Base-by-base conservation (phyloP, 2,329 filamentous ascomycete genomes). In the Alternaria sp. region DNA sequence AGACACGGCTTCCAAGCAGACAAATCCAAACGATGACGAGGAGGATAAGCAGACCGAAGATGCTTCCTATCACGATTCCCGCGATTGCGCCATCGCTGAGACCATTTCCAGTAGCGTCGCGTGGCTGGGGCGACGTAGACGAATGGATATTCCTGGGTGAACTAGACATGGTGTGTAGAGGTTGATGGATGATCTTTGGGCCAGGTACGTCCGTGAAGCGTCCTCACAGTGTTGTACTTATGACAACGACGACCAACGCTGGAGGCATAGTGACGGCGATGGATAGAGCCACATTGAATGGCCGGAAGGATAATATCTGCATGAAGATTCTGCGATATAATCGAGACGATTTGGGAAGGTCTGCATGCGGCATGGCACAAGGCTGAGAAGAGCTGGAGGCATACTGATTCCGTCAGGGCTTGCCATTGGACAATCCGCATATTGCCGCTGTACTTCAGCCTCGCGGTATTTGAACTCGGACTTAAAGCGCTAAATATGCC, bases 231-330 rank as follows among this genome's bases (percentile, higher is more conserved):
- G 11, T 44, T 12, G 40, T 1, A 1, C 1, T 44, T 44, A 44
- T 19, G 12, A 44, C 40, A 17, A 44, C 1, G n/a, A 2, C 17
- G 5, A 19, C n/a, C 9, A 11, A 1, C 0, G 40, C 40, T 44
- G 17, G 17, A 44, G 40, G 40, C 40, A 44, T 44, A 44, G 40
- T 17, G 40, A 44, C 15, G 7, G 32, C 0, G 7, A 2, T 13
- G 13, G 0, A 36, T 36, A 36, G 0, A 36, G 0, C 3, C 30
- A 4, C 12, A 1, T 36, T 15, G 8, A 13, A 36, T 1, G 1
- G 30, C 30, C 1, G 12, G 15, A 9, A 36, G 1, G 15, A 3
- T 36, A 2, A 0, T 6, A 5, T 36, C 32, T 36, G 4, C 32
- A 36, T 1, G 32, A 36, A 9, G 4, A 4, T 36, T 36, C 15